Evolutionary conservation across 352 stramenopile species (phyloP), one percentile per base, ranked within the genome.

Genomic region (Globisporangium splendens): DNA sequence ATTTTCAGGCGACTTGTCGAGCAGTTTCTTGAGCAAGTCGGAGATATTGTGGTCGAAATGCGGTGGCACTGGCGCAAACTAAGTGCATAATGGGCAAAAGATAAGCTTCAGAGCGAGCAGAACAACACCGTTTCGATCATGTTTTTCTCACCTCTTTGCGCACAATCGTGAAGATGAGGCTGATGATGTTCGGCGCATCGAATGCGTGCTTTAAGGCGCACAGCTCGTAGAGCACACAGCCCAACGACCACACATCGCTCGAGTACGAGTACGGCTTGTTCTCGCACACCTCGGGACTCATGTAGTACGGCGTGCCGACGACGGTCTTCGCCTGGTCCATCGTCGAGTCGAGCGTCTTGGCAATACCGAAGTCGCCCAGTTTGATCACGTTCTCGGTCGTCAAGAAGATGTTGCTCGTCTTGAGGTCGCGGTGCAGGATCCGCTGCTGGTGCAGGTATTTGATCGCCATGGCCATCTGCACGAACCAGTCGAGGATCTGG

Each of bases 381-480:
- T 98, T 97, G 46, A 97, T 83, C 17, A 91, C 77, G 53, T 96
- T 91, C 41, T 88, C 69, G 0, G 62, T 87, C 39, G 85, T 93
- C 14, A 96, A 56, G 63, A 96, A 96, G 51, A 96, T 86, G 71
- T 98, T 98, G 66, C 95, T 96, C 24, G 94, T 96, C 70, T 98
- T 98, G 46, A 98, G 77, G 62, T 98, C 94, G 48, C 90, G 84
- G 67, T 98, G 93, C 48, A 98, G 70, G 22, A 98, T 77, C 15
- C 82, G 84, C 50, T 96, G 91, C 43, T 75, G 69, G 65, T 98
- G 94, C 63, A 98, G 86, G 71, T 96, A 98, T 61, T 97, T 92
- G 56, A 98, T 93, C 12, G 88, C 94, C 59, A 98, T 85, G 0
- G 85, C 83, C 77, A 98, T 96, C 68, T 98, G 94, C 58, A 98